phyloP scores from a whole-genome alignment of 2,329 filamentous ascomycete species.

The Iodosphaeria phyllophila region DNA sequence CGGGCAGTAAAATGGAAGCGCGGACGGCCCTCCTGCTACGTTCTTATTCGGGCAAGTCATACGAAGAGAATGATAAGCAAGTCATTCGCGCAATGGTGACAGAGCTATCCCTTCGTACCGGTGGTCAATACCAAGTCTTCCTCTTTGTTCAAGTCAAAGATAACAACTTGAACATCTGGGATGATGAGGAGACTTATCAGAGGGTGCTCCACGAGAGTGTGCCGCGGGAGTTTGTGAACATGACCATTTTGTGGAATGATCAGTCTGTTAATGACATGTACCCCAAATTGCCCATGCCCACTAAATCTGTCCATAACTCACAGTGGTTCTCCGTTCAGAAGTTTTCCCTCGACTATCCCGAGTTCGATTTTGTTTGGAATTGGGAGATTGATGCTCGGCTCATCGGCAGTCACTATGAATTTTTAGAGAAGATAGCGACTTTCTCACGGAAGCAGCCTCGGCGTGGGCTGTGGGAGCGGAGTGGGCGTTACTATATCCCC shows the following conservation, averaged over 20 bases:
- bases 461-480: slow-evolving; percentile 56
- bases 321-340: slow-evolving; percentile 60
- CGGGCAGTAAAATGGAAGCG: slow-evolving; percentile 22
- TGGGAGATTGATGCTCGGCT: slow-evolving; percentile 74
- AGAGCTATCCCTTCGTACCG: slow-evolving; percentile 57
- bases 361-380: slow-evolving; percentile 73
- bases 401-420: slow-evolving; percentile 66
- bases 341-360: slow-evolving; percentile 56
- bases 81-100: slow-evolving; percentile 62
- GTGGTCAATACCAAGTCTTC: slow-evolving; percentile 67
- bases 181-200: slow-evolving; percentile 38
- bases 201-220: slow-evolving; percentile 41
- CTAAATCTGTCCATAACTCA: slow-evolving; percentile 33
- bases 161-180: slow-evolving; percentile 34
- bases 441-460: slow-evolving; percentile 52
- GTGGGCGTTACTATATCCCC: slow-evolving; percentile 55
- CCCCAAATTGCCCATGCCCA: slow-evolving; percentile 39
- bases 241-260: slow-evolving; percentile 60
- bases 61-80: slow-evolving; percentile 63
- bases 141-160: slow-evolving; percentile 65
- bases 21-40: slow-evolving; percentile 61
- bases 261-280: slow-evolving; percentile 60
- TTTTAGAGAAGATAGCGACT: slow-evolving; percentile 43
- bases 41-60: slow-evolving; percentile 56
- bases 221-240: slow-evolving; percentile 49